Conservation (phyloP, 2,329 filamentous ascomycete genomes). For the Tolypocladium inflatum region DNA sequence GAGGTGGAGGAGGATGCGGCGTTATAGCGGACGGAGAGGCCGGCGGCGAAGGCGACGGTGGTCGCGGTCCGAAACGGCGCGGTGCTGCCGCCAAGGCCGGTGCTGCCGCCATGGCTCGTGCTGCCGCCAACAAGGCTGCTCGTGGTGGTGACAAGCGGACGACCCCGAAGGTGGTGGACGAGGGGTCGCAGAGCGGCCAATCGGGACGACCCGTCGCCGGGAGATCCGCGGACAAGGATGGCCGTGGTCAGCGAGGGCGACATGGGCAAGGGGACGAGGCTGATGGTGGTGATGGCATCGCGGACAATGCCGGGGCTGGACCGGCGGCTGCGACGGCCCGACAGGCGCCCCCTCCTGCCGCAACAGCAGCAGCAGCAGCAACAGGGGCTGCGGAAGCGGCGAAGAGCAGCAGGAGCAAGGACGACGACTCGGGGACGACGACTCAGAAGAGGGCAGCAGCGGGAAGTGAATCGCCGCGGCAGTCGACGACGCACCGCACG, state of each 20-base stretch:
- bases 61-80: not conserved
- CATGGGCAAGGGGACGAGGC: not conserved
- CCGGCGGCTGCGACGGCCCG: not conserved
- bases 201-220: not conserved
- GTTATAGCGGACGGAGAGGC: too few relatives aligned
- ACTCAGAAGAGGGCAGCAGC: not conserved
- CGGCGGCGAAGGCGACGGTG: not conserved
- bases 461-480: not conserved
- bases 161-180: not conserved
- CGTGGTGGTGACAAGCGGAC: not conserved
- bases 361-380: not conserved
- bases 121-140: not conserved
- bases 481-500: not conserved
- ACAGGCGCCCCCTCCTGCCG: not conserved
- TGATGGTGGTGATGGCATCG: not conserved
- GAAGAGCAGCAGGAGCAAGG: not conserved
- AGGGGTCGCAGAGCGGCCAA: not conserved
- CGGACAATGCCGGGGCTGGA: not conserved
- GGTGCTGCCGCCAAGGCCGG: not conserved
- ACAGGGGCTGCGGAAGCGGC: too few relatives aligned
- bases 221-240: not conserved
- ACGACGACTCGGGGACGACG: not conserved
- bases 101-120: not conserved
- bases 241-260: not conserved
- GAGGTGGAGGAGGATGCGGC: not conserved